phyloP scores from a whole-genome alignment of 192 early-diverging fungal species.

The Coemansia guatemalensis region DNA sequence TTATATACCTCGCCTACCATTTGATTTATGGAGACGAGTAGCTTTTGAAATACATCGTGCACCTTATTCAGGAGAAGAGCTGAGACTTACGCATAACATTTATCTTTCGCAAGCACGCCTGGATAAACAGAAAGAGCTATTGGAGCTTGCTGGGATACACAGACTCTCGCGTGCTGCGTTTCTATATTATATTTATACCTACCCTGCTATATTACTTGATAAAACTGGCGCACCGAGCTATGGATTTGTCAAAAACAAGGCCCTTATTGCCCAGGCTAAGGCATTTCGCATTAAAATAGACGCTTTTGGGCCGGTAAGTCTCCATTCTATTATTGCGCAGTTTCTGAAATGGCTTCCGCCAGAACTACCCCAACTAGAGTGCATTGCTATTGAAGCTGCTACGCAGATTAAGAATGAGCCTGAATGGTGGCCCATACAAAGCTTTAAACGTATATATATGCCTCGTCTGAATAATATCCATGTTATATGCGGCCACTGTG shows the following conservation, averaged over 20 bases:
- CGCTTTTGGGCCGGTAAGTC: neutral
- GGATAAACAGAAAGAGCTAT: neutral
- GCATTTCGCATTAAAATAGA: slow-evolving; percentile 12
- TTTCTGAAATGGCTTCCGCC: slow-evolving; percentile 4
- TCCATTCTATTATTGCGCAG: neutral
- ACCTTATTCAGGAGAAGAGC: too few relatives aligned
- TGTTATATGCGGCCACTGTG: neutral
- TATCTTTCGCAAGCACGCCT: neutral
- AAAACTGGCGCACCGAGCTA: neutral
- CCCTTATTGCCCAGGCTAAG: neutral
- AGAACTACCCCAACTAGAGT: neutral
- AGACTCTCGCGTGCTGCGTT: neutral
- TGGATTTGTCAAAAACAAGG: slow-evolving; percentile 3
- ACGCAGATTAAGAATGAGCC: neutral
- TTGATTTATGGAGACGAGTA: slow-evolving; percentile 8
- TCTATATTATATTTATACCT: neutral
- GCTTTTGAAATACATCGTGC: neutral
- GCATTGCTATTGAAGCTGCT: slow-evolving; percentile 8
- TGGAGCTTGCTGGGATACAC: slow-evolving; percentile 5
- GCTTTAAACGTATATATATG: neutral
- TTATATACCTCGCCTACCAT: slow-evolving; percentile 1
- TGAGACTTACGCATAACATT: neutral
- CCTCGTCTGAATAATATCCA: slow-evolving; percentile 10
- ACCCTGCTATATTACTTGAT: slow-evolving; percentile 5
- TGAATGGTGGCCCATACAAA: too few relatives aligned